These are phyloP conservation scores for Mortierella sp. DNA, from an alignment of 371 early-diverging fungal species.

Conservation along the genomic window DNA sequence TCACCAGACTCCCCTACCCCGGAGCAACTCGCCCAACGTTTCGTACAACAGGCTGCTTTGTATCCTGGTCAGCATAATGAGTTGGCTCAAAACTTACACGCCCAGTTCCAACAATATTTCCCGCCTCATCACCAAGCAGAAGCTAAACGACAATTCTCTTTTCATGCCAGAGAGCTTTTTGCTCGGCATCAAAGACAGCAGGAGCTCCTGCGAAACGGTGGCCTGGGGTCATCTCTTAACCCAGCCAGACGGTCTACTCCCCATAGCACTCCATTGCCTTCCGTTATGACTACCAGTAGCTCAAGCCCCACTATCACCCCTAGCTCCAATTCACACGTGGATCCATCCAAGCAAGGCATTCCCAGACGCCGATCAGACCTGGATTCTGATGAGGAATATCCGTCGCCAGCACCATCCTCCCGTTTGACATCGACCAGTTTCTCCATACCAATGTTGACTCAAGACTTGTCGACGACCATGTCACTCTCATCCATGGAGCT, in stretches of 20 bases:
- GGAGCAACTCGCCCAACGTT: constrained; percentile 51
- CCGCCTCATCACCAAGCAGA: constrained; percentile 47
- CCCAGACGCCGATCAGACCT: constrained; percentile 45
- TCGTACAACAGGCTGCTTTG: constrained; percentile 49
- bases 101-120: constrained; percentile 48
- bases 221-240: constrained; percentile 37
- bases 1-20: constrained; percentile 48
- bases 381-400: constrained; percentile 49
- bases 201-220: constrained; percentile 35
- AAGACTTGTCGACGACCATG: constrained; percentile 50
- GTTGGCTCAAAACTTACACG: constrained; percentile 38
- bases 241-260: constrained; percentile 3
- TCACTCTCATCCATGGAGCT: constrained; percentile 34
- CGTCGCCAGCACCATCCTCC: constrained; percentile 2
- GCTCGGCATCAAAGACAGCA: constrained; percentile 46
- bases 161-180: constrained; percentile 46
- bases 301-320: neutral
- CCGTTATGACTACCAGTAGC: neutral
- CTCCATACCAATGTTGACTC: constrained; percentile 51
- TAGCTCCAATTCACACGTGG: constrained; percentile 2
- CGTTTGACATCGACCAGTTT: constrained; percentile 23
- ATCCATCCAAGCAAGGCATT: constrained; percentile 26
- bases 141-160: constrained; percentile 52
- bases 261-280: neutral
- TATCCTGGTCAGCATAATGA: constrained; percentile 54